Evolutionary conservation across 495 filamentous ascomycete species (phyloP).

Genomic region (Penicillium tannophilum): DNA sequence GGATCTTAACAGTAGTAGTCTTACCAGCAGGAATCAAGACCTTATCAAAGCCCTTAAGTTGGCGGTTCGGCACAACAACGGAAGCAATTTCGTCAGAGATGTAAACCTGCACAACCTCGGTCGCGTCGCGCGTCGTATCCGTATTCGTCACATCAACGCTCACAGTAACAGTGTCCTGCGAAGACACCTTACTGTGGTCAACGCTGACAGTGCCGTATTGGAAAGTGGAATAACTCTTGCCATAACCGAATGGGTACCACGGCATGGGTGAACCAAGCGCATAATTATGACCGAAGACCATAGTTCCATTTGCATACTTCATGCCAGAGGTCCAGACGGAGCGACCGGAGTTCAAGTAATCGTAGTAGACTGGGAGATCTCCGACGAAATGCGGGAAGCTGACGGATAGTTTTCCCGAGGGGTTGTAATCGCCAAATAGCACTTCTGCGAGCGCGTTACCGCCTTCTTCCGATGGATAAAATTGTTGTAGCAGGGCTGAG

Average conservation of each 20-base stretch:
- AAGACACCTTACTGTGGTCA: slow-evolving; percentile 22
- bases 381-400: slow-evolving; percentile 68
- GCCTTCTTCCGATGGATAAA: slow-evolving; percentile 66
- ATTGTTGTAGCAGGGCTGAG: slow-evolving; percentile 66
- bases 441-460: slow-evolving; percentile 58
- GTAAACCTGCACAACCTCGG: slow-evolving; percentile 68
- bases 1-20: slow-evolving; percentile 59
- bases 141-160: slow-evolving; percentile 51
- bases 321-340: slow-evolving; percentile 49
- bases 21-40: slow-evolving; percentile 40
- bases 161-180: slow-evolving; percentile 35
- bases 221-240: slow-evolving; percentile 68
- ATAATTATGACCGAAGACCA: slow-evolving; percentile 67
- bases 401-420: slow-evolving; percentile 65
- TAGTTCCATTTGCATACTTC: slow-evolving; percentile 54
- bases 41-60: slow-evolving; percentile 66
- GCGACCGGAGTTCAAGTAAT: slow-evolving; percentile 69
- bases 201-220: slow-evolving; percentile 33
- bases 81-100: slow-evolving; percentile 60
- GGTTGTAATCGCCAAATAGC: slow-evolving; percentile 61
- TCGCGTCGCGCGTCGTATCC: slow-evolving; percentile 52
- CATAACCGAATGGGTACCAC: slow-evolving; percentile 69
- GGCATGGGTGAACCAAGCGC: slow-evolving; percentile 61
- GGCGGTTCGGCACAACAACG: slow-evolving; percentile 54
- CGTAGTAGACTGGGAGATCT: slow-evolving; percentile 68